Evolutionary conservation across 176 grass and related monocot genomes (phyloP).

Genomic region (Oryza coarctata): DNA sequence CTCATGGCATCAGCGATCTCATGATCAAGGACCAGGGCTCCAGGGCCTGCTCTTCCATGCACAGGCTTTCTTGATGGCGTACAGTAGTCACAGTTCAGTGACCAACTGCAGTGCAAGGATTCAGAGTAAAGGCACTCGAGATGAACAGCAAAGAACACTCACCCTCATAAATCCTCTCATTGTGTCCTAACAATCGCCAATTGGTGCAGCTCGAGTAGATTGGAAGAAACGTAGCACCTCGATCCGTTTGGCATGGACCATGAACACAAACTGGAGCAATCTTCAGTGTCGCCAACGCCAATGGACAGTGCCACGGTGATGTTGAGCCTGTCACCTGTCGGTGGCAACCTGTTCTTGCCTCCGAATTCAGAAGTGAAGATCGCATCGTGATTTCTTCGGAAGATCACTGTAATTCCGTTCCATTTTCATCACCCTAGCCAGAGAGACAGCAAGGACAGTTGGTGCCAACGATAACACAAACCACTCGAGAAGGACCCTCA

Average conservation of each 20-base stretch:
- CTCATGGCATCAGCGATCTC: not conserved
- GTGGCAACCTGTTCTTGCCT: constrained; percentile 10
- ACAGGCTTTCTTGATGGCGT: not conserved
- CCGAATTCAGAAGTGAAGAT: not conserved
- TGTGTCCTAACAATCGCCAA: not conserved
- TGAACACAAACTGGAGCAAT: not conserved
- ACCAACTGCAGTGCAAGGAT: not conserved
- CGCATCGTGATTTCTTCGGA: not conserved
- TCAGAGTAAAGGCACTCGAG: not conserved
- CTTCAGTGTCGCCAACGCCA: not conserved
- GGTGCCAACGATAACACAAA: constrained; percentile 5
- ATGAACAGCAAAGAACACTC: not conserved
- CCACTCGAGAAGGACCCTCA: not conserved
- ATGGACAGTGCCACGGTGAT: not conserved
- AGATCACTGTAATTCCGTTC: not conserved
- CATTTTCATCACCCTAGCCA: not conserved
- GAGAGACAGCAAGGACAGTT: not conserved
- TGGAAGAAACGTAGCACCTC: not conserved
- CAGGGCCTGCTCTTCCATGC: not conserved
- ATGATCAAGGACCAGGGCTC: not conserved
- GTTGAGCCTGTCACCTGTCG: not conserved
- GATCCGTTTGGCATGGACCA: not conserved
- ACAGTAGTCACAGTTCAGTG: not conserved
- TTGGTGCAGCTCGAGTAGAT: not conserved
- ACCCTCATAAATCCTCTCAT: not conserved